A percentile compares a stretch with the other conserved stretches of the same genome.
These are phyloP conservation scores for Globisporangium recalcitrans DNA, from an alignment of 352 stramenopile species.

Conservation along the genomic window DNA sequence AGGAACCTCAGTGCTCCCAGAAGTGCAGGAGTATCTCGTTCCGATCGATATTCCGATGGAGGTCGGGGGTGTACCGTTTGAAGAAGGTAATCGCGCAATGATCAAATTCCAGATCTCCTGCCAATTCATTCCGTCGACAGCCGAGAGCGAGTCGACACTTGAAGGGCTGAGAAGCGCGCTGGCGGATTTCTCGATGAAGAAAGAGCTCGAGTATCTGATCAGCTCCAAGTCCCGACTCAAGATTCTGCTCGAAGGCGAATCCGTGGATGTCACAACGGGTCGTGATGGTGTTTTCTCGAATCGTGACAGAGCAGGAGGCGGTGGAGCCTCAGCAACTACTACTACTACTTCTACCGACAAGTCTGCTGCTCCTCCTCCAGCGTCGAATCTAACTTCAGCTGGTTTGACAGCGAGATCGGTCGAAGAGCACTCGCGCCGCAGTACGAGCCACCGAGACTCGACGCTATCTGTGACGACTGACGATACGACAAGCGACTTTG, in stretches of 20 bases:
- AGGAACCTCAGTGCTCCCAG: conserved; percentile 9
- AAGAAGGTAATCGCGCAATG: conserved; percentile 17
- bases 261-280: conserved; percentile 64
- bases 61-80: neutral
- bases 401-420: conserved; percentile 27
- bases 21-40: conserved; percentile 46
- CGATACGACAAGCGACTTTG: conserved; percentile 54
- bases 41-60: conserved; percentile 28
- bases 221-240: conserved; percentile 67
- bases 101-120: conserved; percentile 54
- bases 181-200: conserved; percentile 37
- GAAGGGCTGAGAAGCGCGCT: conserved; percentile 20
- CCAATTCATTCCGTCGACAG: conserved; percentile 22
- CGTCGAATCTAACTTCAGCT: conserved; percentile 14
- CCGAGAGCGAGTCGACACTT: conserved; percentile 3
- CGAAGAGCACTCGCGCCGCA: conserved; percentile 13
- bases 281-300: conserved; percentile 20
- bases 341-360: neutral
- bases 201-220: conserved; percentile 52
- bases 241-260: conserved; percentile 57
- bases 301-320: conserved; percentile 5
- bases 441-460: conserved; percentile 5
- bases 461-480: conserved; percentile 57
- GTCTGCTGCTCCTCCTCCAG: neutral
- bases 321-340: neutral